Evolutionary conservation across 805 yeast species (phyloP).

Genomic region (Pichia cabralensis): DNA sequence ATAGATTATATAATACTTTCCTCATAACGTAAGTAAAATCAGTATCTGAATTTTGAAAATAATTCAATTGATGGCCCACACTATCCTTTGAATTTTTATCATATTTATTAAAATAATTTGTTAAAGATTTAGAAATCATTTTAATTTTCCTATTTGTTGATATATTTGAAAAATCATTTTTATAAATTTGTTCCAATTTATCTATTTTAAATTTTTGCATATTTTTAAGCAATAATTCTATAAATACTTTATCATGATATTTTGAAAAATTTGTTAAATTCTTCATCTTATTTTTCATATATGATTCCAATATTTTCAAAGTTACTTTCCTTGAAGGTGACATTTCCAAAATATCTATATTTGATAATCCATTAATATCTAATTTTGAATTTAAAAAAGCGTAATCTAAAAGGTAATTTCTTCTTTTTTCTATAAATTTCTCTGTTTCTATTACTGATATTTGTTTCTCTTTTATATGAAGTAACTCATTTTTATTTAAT

Average conservation of each 20-base stretch:
- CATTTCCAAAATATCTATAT: constrained; percentile 1
- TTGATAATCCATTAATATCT: background rate
- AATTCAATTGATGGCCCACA: constrained; percentile 9
- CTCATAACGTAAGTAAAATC: constrained; percentile 4
- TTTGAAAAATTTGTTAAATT: constrained; percentile 1
- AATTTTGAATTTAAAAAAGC: background rate
- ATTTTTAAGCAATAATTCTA: background rate
- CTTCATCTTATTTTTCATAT: constrained; percentile 1
- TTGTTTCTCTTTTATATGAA: background rate
- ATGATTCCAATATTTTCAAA: constrained; percentile 2
- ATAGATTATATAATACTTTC: background rate
- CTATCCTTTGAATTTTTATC: constrained; percentile 2
- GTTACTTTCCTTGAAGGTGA: background rate
- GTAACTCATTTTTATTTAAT: constrained; percentile 1
- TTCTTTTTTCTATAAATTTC: constrained; percentile 1
- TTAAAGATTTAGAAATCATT: background rate
- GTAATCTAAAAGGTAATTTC: background rate
- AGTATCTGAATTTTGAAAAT: too few species aligned
- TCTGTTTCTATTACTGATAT: background rate
- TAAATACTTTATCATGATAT: background rate
- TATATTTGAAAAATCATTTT: constrained; percentile 6
- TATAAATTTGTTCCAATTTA: constrained; percentile 1
- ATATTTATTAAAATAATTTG: background rate
- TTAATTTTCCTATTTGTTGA: constrained; percentile 3
- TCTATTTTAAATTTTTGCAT: too few species aligned